These are phyloP conservation scores for Tausonia pullulans DNA, from an alignment of 1,284 basidiomycete genomes.

Conservation along the genomic window DNA sequence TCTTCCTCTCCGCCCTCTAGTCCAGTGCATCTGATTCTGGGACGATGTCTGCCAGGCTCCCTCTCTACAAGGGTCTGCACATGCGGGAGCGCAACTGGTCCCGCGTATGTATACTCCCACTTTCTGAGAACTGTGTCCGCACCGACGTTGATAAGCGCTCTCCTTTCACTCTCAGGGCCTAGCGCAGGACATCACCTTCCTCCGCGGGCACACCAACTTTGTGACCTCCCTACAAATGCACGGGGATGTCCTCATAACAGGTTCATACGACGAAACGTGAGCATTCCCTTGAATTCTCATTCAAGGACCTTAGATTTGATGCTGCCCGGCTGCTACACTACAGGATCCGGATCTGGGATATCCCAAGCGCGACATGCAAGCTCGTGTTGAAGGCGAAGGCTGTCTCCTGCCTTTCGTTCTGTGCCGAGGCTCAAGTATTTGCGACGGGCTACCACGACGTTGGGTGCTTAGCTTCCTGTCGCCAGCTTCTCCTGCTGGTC, in stretches of 20 bases:
- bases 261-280: constrained; percentile 66
- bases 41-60: constrained; percentile 11
- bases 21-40: background rate
- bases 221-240: constrained; percentile 70
- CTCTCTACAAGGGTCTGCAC: constrained; percentile 63
- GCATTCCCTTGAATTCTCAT: constrained; percentile 7
- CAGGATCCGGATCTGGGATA: constrained; percentile 77
- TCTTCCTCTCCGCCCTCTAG: background rate
- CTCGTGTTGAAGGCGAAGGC: constrained; percentile 64
- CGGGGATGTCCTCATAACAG: constrained; percentile 60
- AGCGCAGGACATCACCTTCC: constrained; percentile 62
- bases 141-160: background rate
- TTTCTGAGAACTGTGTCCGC: background rate
- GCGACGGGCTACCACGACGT: constrained; percentile 88
- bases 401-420: constrained; percentile 79
- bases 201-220: constrained; percentile 76
- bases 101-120: constrained; percentile 17
- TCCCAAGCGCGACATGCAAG: constrained; percentile 65
- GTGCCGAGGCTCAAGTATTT: constrained; percentile 73
- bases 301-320: background rate
- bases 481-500: background rate
- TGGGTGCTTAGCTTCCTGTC: constrained; percentile 43
- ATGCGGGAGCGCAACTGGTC: constrained; percentile 77
- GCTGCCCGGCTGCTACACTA: background rate
- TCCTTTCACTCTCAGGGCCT: constrained; percentile 41